These are phyloP conservation scores for Hymenoscyphus fraxineus DNA, from an alignment of 2,329 filamentous ascomycete species.

Conservation along the genomic window DNA sequence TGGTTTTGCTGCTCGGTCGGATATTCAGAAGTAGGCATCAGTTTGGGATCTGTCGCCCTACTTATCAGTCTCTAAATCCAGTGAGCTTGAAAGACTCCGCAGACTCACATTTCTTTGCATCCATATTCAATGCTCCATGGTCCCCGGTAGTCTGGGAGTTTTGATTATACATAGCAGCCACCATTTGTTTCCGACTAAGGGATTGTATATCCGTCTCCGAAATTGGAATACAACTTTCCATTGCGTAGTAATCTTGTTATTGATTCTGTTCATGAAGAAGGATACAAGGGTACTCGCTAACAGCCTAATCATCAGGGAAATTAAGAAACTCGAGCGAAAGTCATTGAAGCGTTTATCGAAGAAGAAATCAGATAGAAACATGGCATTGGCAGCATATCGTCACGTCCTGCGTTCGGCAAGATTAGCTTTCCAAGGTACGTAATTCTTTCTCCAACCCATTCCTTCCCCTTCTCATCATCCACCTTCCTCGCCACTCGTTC, in stretches of 20 bases:
- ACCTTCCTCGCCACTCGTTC: neutral
- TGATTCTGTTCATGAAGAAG: neutral
- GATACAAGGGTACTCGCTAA: neutral
- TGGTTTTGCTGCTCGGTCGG: neutral
- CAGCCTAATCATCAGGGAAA: neutral
- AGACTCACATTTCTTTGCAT: neutral
- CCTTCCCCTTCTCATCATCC: neutral
- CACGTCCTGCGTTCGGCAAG: slow-evolving; percentile 75
- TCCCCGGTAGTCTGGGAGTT: neutral
- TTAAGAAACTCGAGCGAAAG: neutral
- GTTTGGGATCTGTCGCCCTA: neutral
- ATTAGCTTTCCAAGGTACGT: slow-evolving; percentile 76
- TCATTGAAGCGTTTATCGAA: neutral
- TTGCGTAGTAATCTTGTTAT: neutral
- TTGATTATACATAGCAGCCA: neutral
- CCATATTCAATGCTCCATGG: neutral
- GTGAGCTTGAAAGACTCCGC: neutral
- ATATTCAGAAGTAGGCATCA: neutral
- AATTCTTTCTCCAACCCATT: slow-evolving; percentile 5
- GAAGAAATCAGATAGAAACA: slow-evolving; percentile 28
- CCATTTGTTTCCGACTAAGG: neutral
- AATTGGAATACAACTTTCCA: neutral
- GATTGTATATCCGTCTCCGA: too few relatives aligned
- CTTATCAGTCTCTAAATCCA: neutral
- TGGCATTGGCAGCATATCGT: slow-evolving; percentile 76